Base-by-base conservation (phyloP, 768 basidiomycete species). In the Boletus reticuloceps region DNA sequence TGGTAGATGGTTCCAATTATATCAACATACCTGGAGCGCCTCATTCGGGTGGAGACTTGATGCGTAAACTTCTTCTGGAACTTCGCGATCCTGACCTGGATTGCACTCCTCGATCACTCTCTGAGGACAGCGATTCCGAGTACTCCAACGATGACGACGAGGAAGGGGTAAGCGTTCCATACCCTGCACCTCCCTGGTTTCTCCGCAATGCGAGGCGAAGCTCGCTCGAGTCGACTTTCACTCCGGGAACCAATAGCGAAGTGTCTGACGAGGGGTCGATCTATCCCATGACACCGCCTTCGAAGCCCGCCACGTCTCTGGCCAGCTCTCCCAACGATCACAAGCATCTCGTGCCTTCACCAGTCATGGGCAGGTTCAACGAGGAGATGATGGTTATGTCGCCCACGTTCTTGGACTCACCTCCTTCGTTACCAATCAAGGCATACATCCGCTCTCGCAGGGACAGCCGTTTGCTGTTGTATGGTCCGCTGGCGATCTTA, bases 31-130 rank as follows among this genome's bases (percentile, higher is more conserved):
- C 25, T 14, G 2, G 37, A 12, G 20, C n/a, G 6, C 14, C 45
- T 38, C 29, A 50, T 10, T 52, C 46, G 6, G 50, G 50, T 11
- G 10, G 4, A 25, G 52, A 59, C 22, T 11, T 58, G 4, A 67
- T 67, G 60, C 51, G 47, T 5, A 53, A 20, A 25, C 40, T 65
- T 2, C 60, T 62, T 17, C 39, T 37, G n/a, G 54, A 55, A 13
- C 58, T 65, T n/a, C 53, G 60, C 2, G 54, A 68, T 29, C 51
- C 54, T 36, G 6, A 10, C 13, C 4, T 65, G 34, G 52, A 67
- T 16, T 47, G 25, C 10, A 36, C 5, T 8, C 54, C 60, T 37
- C 50, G 36, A 3, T 2, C 40, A 6, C 27, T 57, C 6, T 53
- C 48, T 20, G 55, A 61, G 25, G 53, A 56, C 19, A 49, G 39